Conservation (phyloP, 23 red algal species). For the Gracilaria domingensis region DNA sequence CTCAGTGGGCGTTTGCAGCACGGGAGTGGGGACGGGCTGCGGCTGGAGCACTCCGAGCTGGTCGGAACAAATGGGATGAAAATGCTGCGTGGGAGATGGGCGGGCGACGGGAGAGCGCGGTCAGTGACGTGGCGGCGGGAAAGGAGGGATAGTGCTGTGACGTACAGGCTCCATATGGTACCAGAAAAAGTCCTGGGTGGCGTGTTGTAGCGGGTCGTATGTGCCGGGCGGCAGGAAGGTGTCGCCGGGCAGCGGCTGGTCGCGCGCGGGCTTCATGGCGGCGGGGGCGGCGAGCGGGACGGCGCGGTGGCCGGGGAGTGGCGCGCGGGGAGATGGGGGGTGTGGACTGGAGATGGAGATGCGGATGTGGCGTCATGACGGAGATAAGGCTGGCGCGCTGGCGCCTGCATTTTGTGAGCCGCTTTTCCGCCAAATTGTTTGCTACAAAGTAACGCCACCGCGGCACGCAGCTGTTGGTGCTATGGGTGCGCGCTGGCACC, state of each 20-base stretch:
- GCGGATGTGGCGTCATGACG: no score
- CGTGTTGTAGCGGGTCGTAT: slow-evolving; percentile 46
- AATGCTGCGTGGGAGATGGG: slow-evolving; percentile 9
- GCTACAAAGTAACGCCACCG: no score
- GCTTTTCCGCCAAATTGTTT: not conserved
- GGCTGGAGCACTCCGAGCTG: slow-evolving; percentile 14
- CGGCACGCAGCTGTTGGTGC: not conserved
- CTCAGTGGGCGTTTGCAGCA: not conserved
- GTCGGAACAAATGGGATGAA: slow-evolving; percentile 13
- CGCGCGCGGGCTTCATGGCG: slow-evolving; percentile 25
- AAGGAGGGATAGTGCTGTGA: not conserved
- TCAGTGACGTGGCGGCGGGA: slow-evolving; percentile 16
- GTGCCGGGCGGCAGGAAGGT: slow-evolving; percentile 45
- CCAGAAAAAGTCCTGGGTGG: slow-evolving; percentile 58
- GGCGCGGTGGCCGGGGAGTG: not conserved
- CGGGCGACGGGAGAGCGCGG: not conserved
- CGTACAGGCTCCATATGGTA: slow-evolving; percentile 60
- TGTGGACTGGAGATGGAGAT: no score
- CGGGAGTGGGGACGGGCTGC: not conserved
- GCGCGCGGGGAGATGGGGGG: not conserved
- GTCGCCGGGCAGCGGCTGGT: not conserved
- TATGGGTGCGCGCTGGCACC: not conserved
- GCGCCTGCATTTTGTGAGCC: no score
- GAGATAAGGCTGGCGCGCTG: no score
- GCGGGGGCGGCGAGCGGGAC: not conserved